Evolutionary conservation across 1,284 basidiomycete genomes (phyloP).

Genomic region (Hemileia vastatrix): DNA sequence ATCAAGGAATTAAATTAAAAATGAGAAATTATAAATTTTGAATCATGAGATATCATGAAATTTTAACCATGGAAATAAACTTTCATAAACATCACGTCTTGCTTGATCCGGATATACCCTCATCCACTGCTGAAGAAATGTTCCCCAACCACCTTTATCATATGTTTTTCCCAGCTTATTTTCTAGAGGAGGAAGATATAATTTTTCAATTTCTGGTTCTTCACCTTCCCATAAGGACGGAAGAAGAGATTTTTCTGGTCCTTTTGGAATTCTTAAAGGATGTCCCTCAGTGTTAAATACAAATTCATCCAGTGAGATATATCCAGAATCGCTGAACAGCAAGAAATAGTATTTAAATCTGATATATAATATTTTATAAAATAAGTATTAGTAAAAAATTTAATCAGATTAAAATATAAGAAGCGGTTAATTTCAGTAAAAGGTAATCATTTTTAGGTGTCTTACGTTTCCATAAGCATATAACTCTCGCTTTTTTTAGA

Average conservation of each 20-base stretch:
- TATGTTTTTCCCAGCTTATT: background rate
- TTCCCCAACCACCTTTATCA: slow-evolving; percentile 5
- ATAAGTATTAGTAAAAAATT: too few relatives aligned
- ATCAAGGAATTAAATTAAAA: too few relatives aligned
- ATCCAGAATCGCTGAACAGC: slow-evolving; percentile 49
- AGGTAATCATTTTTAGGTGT: too few relatives aligned
- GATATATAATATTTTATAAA: too few relatives aligned
- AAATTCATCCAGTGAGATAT: slow-evolving; percentile 52
- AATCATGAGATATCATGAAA: too few relatives aligned
- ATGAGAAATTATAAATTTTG: too few relatives aligned
- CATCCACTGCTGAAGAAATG: slow-evolving; percentile 13
- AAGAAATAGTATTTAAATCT: slow-evolving; percentile 37
- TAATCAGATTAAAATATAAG: too few relatives aligned
- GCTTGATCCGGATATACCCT: background rate
- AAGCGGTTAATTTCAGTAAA: too few relatives aligned
- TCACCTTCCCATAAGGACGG: background rate
- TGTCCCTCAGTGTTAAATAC: slow-evolving; percentile 49
- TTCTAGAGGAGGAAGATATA: slow-evolving; percentile 9
- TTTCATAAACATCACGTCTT: too few relatives aligned
- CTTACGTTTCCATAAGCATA: slow-evolving; percentile 53
- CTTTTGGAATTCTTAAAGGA: background rate
- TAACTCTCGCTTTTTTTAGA: slow-evolving; percentile 50
- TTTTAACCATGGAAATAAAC: too few relatives aligned
- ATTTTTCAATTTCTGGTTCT: background rate
- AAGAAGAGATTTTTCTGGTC: background rate